phyloP scores from a whole-genome alignment of 768 basidiomycete genomes.

The Hydnomerulius pinastri region DNA sequence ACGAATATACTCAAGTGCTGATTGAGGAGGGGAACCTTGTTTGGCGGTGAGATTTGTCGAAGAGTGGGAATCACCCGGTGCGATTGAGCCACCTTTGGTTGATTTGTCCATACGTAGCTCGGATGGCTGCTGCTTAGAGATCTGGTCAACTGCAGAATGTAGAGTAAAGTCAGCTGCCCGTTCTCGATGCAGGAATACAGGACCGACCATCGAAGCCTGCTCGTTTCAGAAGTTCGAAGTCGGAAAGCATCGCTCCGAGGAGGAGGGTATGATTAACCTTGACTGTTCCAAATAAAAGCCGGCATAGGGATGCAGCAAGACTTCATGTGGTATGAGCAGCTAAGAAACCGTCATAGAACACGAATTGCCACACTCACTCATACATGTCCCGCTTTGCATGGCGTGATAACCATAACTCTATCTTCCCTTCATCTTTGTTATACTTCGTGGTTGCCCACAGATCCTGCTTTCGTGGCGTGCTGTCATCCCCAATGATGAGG shows the following conservation, averaged over 20 bases:
- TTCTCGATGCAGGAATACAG: conserved; percentile 1
- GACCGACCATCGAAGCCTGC: conserved; percentile 77
- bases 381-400: conserved; percentile 79
- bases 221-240: conserved; percentile 70
- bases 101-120: conserved; percentile 56
- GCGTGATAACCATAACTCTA: conserved; percentile 71
- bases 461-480: conserved; percentile 53
- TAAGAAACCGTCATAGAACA: background rate
- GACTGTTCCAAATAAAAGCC: conserved; percentile 68
- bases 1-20: too few species aligned
- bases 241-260: conserved; percentile 86
- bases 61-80: background rate
- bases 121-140: conserved; percentile 75
- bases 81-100: conserved; percentile 37
- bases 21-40: too few species aligned
- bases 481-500: conserved; percentile 49
- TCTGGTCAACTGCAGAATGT: conserved; percentile 71
- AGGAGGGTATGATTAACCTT: conserved; percentile 82
- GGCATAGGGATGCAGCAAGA: conserved; percentile 78
- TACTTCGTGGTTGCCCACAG: conserved; percentile 64
- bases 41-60: background rate
- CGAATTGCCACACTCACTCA: conserved; percentile 58
- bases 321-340: conserved; percentile 37
- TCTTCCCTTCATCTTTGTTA: conserved; percentile 46
- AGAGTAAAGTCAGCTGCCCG: conserved; percentile 8